Conservation (phyloP, 345 rosid species). For the Salix exigua region DNA sequence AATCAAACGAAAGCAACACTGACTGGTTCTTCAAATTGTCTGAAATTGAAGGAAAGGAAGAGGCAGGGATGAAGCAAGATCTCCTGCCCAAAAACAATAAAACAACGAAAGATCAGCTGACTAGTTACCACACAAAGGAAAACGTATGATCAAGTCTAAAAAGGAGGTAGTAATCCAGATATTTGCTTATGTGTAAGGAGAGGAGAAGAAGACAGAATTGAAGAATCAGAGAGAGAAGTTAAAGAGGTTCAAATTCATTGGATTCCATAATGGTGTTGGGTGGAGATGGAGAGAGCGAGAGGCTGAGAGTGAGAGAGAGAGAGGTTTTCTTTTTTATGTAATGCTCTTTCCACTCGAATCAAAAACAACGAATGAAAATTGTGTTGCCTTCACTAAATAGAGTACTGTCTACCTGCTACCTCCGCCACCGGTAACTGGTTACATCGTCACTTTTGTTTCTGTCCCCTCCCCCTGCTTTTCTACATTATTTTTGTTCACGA, state of each 20-base stretch:
- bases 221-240: conserved; percentile 13
- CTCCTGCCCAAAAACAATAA: background rate
- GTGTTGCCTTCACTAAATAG: background rate
- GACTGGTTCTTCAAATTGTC: background rate
- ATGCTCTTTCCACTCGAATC: conserved; percentile 13
- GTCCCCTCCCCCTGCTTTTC: background rate
- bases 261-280: conserved; percentile 35
- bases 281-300: background rate
- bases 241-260: conserved; percentile 34
- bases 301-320: no score
- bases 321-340: background rate
- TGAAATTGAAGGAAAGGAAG: background rate
- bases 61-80: background rate
- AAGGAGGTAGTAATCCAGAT: no score
- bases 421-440: conserved; percentile 26
- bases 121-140: no score
- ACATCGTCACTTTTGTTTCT: background rate
- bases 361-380: background rate
- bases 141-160: background rate
- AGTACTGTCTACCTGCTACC: conserved; percentile 5
- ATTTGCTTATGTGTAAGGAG: no score
- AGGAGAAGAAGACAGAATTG: background rate
- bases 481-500: background rate
- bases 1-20: background rate
- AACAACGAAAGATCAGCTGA: background rate